Conservation (phyloP, 257 asterid species). For the Solanum tacnaense region DNA sequence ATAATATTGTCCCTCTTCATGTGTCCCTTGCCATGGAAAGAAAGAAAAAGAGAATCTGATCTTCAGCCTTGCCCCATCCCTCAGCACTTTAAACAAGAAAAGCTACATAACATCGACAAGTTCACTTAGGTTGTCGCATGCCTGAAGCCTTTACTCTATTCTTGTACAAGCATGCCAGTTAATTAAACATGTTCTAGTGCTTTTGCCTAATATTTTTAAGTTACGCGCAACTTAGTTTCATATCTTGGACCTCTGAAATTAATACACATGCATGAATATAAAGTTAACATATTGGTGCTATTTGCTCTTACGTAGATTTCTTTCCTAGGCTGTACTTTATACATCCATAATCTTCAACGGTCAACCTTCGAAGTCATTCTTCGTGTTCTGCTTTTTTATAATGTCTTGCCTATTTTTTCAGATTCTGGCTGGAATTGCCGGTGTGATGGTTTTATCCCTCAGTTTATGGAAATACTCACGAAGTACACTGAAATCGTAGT, state of each 20-base stretch:
- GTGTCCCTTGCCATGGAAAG: not conserved
- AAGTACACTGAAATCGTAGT: slow-evolving; percentile 30
- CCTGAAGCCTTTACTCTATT: not conserved
- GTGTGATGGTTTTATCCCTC: slow-evolving; percentile 43
- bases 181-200: not conserved
- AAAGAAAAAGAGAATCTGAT: not conserved
- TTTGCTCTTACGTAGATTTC: not conserved
- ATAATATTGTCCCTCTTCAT: not conserved
- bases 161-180: not conserved
- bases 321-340: not conserved
- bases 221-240: not conserved
- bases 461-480: slow-evolving; percentile 61
- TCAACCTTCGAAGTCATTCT: not conserved
- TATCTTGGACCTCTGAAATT: not conserved
- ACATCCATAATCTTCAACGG: not conserved
- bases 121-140: not conserved
- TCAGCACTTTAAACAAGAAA: not conserved
- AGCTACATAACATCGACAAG: not conserved
- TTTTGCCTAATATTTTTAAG: not conserved
- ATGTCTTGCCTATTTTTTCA: slow-evolving; percentile 19
- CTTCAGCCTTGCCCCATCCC: not conserved
- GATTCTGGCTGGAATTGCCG: slow-evolving; percentile 68
- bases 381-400: not conserved
- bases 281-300: not conserved
- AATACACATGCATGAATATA: not conserved